These are phyloP conservation scores for Aureobasidium uvarum DNA, from an alignment of 2,329 filamentous ascomycete species.

Conservation along the genomic window DNA sequence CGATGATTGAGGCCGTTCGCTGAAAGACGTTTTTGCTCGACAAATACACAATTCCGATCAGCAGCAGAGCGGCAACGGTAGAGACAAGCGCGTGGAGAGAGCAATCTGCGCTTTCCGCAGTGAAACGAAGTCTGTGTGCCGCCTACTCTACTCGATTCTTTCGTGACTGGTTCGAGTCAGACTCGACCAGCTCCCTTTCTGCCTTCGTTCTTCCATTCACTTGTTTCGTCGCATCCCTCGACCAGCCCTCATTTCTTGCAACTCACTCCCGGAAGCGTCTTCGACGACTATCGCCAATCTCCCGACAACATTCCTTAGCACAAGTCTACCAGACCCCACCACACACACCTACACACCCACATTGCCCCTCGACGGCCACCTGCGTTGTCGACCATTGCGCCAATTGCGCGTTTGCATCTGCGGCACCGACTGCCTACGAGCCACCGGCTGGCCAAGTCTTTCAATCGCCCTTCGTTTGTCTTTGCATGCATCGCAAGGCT, in stretches of 20 bases:
- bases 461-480: conserved; percentile 24
- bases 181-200: not conserved
- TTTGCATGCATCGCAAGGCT: conserved; percentile 13
- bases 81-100: not conserved
- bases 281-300: conserved; percentile 4
- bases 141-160: conserved; percentile 13
- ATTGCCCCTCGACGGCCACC: conserved; percentile 20
- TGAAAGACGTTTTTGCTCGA: conserved; percentile 11
- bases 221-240: not conserved
- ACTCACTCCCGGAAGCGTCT: not conserved
- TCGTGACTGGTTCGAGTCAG: conserved; percentile 4
- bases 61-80: conserved; percentile 1
- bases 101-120: conserved; percentile 12
- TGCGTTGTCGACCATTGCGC: conserved; percentile 6
- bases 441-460: not conserved
- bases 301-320: conserved; percentile 13
- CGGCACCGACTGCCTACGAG: not conserved
- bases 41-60: conserved; percentile 20
- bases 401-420: conserved; percentile 17
- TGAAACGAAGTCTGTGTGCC: conserved; percentile 14
- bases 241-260: conserved; percentile 10
- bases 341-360: not conserved
- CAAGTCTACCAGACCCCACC: not conserved
- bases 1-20: not conserved
- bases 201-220: conserved; percentile 5